These are phyloP conservation scores for Calonectria multiphialidica DNA, from an alignment of 2,329 filamentous ascomycete genomes.

Conservation along the genomic window DNA sequence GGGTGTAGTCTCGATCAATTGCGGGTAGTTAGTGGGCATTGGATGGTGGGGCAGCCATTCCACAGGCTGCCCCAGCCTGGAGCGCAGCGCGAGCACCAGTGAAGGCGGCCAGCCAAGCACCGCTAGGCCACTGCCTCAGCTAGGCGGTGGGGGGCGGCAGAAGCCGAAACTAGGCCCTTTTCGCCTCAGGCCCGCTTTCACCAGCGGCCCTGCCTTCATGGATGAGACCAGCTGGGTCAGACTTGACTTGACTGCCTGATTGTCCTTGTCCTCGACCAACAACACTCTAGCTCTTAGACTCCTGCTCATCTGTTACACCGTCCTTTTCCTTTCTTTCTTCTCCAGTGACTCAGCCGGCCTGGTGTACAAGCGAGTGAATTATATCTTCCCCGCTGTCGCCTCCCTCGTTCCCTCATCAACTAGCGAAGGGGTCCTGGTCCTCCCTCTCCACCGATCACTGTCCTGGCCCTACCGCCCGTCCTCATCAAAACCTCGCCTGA, in stretches of 20 bases:
- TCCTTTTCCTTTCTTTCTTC: constrained; percentile 25
- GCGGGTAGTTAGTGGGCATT: not conserved
- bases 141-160: constrained; percentile 42
- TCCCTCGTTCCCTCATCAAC: not conserved
- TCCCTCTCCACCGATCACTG: constrained; percentile 18
- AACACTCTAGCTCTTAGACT: constrained; percentile 17
- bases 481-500: constrained; percentile 20
- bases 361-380: constrained; percentile 21
- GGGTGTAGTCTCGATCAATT: not conserved
- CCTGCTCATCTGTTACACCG: constrained; percentile 22
- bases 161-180: constrained; percentile 34
- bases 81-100: not conserved
- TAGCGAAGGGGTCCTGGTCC: not conserved
- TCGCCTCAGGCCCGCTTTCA: constrained; percentile 30
- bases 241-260: constrained; percentile 49
- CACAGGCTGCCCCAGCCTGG: not conserved
- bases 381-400: constrained; percentile 16
- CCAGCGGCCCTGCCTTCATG: constrained; percentile 41
- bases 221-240: constrained; percentile 43
- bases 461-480: constrained; percentile 20
- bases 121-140: constrained; percentile 21
- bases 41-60: not conserved
- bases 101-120: not conserved
- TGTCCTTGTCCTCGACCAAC: constrained; percentile 32
- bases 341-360: constrained; percentile 37